Evolutionary conservation across 768 basidiomycete genomes (phyloP).

Genomic region (Cystofilobasidium ferigula): DNA sequence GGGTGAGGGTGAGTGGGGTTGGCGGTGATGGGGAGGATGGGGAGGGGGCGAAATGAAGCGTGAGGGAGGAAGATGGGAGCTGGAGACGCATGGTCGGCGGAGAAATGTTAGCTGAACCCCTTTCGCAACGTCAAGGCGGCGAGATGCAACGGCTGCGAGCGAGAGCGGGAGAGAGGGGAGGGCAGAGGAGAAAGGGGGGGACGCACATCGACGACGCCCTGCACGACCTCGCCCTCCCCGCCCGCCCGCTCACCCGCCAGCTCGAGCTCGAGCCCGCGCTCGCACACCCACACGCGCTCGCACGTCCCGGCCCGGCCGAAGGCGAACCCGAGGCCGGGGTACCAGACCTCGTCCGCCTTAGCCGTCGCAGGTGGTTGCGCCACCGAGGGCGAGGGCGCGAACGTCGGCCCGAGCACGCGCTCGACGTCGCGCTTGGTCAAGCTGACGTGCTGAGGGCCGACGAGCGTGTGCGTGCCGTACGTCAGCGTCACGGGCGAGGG

Average conservation of each 20-base stretch:
- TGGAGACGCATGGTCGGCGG: background rate
- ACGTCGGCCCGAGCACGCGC: background rate
- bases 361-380: background rate
- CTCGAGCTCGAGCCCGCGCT: too few species aligned
- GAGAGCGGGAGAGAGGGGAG: too few species aligned
- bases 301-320: background rate
- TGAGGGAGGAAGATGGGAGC: background rate
- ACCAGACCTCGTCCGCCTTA: background rate
- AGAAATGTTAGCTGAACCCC: too few species aligned
- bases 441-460: too few species aligned
- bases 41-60: background rate
- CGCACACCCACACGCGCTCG: background rate
- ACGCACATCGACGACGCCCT: background rate
- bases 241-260: background rate
- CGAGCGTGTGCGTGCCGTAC: background rate
- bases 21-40: background rate
- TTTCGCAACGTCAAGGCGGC: too few species aligned
- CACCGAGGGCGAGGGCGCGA: too few species aligned
- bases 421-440: background rate
- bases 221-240: background rate
- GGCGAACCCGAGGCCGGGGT: background rate
- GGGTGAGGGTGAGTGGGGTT: background rate
- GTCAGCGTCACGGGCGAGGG: background rate
- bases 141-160: too few species aligned
- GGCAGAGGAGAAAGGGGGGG: too few species aligned